These are phyloP conservation scores for Rhizopus delemar DNA, from an alignment of 371 early-diverging fungal genomes.

Conservation along the genomic window DNA sequence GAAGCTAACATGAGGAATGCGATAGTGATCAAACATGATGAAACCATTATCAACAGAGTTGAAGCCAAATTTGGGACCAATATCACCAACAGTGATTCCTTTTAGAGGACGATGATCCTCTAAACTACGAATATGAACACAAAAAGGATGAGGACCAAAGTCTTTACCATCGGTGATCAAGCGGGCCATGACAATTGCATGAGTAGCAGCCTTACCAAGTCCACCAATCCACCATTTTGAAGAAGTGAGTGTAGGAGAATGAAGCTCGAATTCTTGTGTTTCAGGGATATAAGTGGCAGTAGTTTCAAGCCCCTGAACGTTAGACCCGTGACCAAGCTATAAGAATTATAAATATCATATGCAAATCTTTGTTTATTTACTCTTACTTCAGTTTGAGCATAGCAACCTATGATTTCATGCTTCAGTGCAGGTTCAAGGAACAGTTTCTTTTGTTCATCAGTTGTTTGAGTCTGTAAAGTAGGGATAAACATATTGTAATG, in stretches of 20 bases:
- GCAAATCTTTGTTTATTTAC: conserved; percentile 3
- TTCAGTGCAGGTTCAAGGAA: conserved; percentile 74
- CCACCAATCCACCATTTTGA: conserved; percentile 94
- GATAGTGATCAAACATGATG: conserved; percentile 74
- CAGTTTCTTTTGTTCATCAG: conserved; percentile 76
- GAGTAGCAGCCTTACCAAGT: conserved; percentile 67
- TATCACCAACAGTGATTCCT: conserved; percentile 89
- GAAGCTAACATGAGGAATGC: conserved; percentile 80
- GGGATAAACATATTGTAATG: conserved; percentile 80
- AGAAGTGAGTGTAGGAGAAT: conserved; percentile 79
- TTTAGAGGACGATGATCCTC: conserved; percentile 73
- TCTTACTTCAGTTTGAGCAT: conserved; percentile 77
- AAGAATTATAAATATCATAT: conserved; percentile 1
- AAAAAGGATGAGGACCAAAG: conserved; percentile 84
- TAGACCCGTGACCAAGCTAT: conserved; percentile 75
- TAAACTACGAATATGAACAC: conserved; percentile 84
- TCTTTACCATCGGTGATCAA: conserved; percentile 77
- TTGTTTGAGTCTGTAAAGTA: conserved; percentile 71
- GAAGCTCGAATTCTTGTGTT: conserved; percentile 83
- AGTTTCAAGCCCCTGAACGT: conserved; percentile 86
- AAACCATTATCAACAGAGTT: conserved; percentile 86
- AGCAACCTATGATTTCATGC: conserved; percentile 83
- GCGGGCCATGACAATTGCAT: conserved; percentile 87
- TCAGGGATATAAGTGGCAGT: conserved; percentile 82
- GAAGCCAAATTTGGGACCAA: conserved; percentile 89